These are phyloP conservation scores for Nevesoporus exiguus DNA, from an alignment of 768 basidiomycete genomes.

Conservation along the genomic window DNA sequence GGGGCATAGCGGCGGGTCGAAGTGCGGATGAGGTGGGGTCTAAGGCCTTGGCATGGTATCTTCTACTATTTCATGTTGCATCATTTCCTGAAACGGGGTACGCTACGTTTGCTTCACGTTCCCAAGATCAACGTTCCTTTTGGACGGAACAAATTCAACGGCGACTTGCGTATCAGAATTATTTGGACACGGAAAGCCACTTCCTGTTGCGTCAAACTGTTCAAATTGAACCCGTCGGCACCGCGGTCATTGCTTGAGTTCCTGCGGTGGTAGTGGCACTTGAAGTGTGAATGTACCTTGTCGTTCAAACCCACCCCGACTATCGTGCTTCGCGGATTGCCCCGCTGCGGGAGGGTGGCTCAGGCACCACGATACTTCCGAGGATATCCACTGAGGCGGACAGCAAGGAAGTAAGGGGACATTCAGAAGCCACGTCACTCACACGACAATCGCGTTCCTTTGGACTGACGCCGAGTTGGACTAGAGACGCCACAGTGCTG, in stretches of 20 bases:
- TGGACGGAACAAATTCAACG: background rate
- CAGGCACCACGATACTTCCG: background rate
- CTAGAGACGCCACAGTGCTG: background rate
- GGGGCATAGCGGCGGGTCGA: constrained; percentile 5
- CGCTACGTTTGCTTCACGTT: background rate
- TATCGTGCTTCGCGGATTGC: background rate
- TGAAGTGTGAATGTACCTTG: background rate
- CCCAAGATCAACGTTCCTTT: background rate
- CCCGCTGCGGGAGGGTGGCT: background rate
- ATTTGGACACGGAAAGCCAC: background rate
- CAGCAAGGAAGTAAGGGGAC: background rate
- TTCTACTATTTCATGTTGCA: background rate
- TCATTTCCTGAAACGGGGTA: constrained; percentile 1
- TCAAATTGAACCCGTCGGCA: background rate
- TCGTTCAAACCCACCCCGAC: background rate
- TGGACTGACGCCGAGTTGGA: background rate
- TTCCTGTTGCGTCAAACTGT: background rate
- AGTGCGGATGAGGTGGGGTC: background rate
- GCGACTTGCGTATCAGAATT: background rate
- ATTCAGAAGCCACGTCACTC: background rate
- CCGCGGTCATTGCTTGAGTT: background rate
- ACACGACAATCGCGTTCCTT: background rate
- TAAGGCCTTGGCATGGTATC: constrained; percentile 2
- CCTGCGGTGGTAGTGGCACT: background rate
- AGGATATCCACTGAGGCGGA: background rate